Evolutionary conservation across 352 stramenopile species (phyloP), one percentile per base, ranked within the genome.

Genomic region (Phytophthora pinifolia): DNA sequence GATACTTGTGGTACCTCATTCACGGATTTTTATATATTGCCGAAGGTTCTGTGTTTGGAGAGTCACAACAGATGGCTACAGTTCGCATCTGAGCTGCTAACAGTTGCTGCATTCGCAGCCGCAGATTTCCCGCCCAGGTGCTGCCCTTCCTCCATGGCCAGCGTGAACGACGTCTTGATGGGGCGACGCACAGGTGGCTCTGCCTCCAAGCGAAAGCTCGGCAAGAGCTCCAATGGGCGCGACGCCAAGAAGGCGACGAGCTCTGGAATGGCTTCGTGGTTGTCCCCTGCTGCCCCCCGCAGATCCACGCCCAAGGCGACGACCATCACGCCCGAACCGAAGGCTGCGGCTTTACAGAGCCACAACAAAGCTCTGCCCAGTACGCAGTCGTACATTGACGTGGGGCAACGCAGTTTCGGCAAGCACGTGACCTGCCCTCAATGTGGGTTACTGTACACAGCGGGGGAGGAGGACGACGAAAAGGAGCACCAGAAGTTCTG

Each of bases 381-480:
- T 4, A 72, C 58, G 4, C 83, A 93, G 52, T 62, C 75, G 44
- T 94, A 90, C 34, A 76, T 94, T 43, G 83, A 94, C 48, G 43
- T 92, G 6, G 83, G 83, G 0, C 83, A 94, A 54, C 82, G 79
- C 33, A 73, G 72, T 37, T 88, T 94, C 54, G 82, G 82, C 9
- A 64, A 77, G 27, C 68, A 77, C 36, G 73, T 72, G 42, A 88
- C 67, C 12, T 94, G 83, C 50, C 33, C 47, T 12, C 76, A 39
- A 13, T 94, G 83, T 38, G 79, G 73, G 4, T 36, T 94, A 31
- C 42, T 94, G n/a, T 94, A 91, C 55, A 89, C 77, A 27, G 59
- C 58, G 8, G 83, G 83, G 5, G 74, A 86, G 65, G 72, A 84
- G 54, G 74, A 87, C 25, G 83, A 94, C 42, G 83, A 94, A 45